Percentiles rank a stretch among this genome's conserved stretches.
phyloP scores from a whole-genome alignment of 2,329 filamentous ascomycete species.

The Pezicula carpinea region DNA sequence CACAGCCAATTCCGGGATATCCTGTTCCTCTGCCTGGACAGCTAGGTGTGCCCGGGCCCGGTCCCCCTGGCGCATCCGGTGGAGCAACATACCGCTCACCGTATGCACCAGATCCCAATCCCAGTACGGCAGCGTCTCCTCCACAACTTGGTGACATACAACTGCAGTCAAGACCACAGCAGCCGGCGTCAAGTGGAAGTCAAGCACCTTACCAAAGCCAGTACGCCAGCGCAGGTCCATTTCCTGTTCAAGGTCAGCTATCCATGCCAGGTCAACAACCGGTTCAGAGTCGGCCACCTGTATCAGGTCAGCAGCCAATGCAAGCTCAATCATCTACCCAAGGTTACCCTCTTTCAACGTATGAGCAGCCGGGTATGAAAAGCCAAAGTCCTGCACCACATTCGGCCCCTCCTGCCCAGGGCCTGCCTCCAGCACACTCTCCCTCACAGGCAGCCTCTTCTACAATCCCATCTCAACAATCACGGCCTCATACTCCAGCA shows the following conservation, averaged over 20 bases:
- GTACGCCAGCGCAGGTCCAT: no score
- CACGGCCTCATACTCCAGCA: neutral
- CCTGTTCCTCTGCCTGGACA: constrained; percentile 18
- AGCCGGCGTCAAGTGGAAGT: neutral
- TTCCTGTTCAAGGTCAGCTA: neutral
- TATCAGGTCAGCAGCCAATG: neutral
- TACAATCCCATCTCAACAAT: neutral
- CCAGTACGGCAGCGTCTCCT: constrained; percentile 9
- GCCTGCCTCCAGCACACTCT: no score
- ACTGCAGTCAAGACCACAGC: constrained; percentile 6
- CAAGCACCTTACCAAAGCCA: neutral
- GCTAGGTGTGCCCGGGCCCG: constrained; percentile 10
- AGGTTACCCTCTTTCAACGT: neutral
- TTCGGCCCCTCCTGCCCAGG: no score
- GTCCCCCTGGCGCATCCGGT: constrained; percentile 2
- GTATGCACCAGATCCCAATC: constrained; percentile 27
- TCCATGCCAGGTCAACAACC: neutral
- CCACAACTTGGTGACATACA: constrained; percentile 2
- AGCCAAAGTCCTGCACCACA: no score
- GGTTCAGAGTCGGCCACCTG: neutral
- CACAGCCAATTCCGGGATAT: constrained; percentile 8
- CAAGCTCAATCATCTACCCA: neutral
- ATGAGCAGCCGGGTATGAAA: no score
- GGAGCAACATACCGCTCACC: constrained; percentile 28
- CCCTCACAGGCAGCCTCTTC: neutral